These are phyloP conservation scores for Balansia obtecta DNA, from an alignment of 2,329 filamentous ascomycete species.

Conservation along the genomic window DNA sequence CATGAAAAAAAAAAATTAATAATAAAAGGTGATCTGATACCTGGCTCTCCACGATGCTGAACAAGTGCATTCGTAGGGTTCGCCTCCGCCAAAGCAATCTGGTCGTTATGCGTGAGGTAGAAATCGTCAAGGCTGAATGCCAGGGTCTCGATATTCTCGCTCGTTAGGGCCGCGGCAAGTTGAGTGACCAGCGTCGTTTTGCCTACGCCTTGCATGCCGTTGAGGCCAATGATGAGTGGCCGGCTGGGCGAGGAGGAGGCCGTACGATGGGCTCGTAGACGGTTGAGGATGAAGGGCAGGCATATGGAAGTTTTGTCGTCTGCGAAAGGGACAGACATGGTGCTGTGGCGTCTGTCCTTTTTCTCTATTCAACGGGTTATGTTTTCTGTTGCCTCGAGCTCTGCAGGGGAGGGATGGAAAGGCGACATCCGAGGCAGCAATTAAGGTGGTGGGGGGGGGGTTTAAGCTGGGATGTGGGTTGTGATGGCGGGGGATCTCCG, in stretches of 20 bases:
- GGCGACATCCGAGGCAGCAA: too few relatives aligned
- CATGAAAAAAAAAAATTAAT: too few relatives aligned
- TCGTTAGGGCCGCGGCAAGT: conserved; percentile 48
- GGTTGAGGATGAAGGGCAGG: conserved; percentile 61
- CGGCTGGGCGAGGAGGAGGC: conserved; percentile 22
- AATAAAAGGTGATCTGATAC: conserved; percentile 15
- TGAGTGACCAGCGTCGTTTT: conserved; percentile 76
- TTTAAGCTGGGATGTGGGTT: neutral
- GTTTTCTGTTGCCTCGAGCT: too few relatives aligned
- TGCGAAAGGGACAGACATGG: conserved; percentile 29
- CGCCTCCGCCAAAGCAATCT: conserved; percentile 48
- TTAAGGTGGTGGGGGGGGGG: neutral
- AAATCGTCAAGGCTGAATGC: conserved; percentile 83
- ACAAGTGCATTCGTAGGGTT: conserved; percentile 64
- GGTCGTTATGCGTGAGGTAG: conserved; percentile 63
- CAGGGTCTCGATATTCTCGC: conserved; percentile 47
- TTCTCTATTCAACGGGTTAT: neutral
- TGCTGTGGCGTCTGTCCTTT: neutral
- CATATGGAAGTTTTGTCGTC: conserved; percentile 72
- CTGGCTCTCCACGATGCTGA: conserved; percentile 72
- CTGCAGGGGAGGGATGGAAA: neutral
- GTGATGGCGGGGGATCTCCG: neutral
- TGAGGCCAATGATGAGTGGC: conserved; percentile 75
- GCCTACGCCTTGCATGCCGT: conserved; percentile 82
- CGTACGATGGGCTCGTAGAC: conserved; percentile 37